phyloP scores from a whole-genome alignment of 768 basidiomycete species.

The Amanita pallidorosea region DNA sequence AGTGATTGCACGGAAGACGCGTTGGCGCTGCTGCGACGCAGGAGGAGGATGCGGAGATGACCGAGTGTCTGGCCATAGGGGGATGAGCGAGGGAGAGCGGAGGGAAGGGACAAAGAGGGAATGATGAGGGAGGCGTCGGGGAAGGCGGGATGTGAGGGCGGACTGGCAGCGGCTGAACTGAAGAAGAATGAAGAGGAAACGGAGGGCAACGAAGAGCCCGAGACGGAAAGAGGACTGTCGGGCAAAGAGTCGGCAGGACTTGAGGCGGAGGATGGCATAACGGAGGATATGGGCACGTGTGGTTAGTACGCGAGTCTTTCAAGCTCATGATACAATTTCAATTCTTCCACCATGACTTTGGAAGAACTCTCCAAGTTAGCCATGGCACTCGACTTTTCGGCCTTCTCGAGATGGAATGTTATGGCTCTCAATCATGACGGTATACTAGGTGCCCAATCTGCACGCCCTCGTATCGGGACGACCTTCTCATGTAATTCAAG shows the following conservation, averaged over 20 bases:
- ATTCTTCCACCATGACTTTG: no score
- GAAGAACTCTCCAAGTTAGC: no score
- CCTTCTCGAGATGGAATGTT: no score
- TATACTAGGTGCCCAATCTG: no score
- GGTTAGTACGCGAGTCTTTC: no score
- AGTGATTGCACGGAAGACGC: conserved; percentile 35
- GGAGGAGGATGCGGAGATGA: conserved; percentile 43
- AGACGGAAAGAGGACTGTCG: conserved; percentile 50
- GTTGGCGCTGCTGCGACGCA: conserved; percentile 33
- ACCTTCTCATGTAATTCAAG: no score
- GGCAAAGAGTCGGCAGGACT: conserved; percentile 30
- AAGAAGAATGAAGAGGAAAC: conserved; percentile 72
- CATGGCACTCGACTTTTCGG: no score
- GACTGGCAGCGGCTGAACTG: conserved; percentile 62
- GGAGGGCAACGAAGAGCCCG: conserved; percentile 61
- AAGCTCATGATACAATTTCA: no score
- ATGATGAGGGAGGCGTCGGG: conserved; percentile 43
- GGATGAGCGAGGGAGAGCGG: conserved; percentile 51
- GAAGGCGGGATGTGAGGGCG: conserved; percentile 25
- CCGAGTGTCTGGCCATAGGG: conserved; percentile 62
- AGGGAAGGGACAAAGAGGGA: conserved; percentile 55
- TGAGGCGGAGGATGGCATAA: not conserved
- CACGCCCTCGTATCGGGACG: no score
- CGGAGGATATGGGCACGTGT: no score
- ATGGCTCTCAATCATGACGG: no score